Evolutionary conservation across 140 eudicot genomes (phyloP), one percentile per base, ranked within the genome.

Genomic region (Flaveria floridana): DNA sequence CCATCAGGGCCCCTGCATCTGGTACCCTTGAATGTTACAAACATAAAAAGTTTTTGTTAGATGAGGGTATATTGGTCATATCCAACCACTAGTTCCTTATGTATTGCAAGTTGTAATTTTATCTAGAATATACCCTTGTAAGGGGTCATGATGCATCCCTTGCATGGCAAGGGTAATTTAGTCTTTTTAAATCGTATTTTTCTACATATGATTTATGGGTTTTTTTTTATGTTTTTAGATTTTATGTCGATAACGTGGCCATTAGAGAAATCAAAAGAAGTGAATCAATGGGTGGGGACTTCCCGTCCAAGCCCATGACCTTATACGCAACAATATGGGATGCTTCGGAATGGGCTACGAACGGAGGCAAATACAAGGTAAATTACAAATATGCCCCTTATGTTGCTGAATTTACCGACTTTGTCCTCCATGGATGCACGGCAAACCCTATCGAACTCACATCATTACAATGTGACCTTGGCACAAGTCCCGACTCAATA

Each of bases 291-390:
- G 91, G 89, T 9, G 90, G 90, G 73, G 95, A 86, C 80, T 92
- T 87, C 75, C 97, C 97, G 7, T 84, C 97, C 6, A 92, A 92
- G 70, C 97, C 97, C 16, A 92, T 92, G 97, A 82, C 92, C 16
- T n/a, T 89, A 44, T 87, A 87, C 65, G 92, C 97, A 19, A 92
- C 97, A 20, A 92, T 92, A 85, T 92, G 97, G 97, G 97, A 92
- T 78, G 97, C 90, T 18, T 92, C 96, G 0, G 78, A 78, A 46
- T 92, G 97, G 97, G 97, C 97, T 4, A 92, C 97, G 14, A 92
- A 89, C 80, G 97, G 97, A 52, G 97, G 97, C 50, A 83, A 78
- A 70, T 89, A 92, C 84, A 87, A 76, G 82, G 96, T 89, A 48
- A 89, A 80, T 78, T 92, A 92, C 85, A 92, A 89, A 78, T 89